Conservation (phyloP, 345 rosid species). For the Rhodamnia rubescens region DNA sequence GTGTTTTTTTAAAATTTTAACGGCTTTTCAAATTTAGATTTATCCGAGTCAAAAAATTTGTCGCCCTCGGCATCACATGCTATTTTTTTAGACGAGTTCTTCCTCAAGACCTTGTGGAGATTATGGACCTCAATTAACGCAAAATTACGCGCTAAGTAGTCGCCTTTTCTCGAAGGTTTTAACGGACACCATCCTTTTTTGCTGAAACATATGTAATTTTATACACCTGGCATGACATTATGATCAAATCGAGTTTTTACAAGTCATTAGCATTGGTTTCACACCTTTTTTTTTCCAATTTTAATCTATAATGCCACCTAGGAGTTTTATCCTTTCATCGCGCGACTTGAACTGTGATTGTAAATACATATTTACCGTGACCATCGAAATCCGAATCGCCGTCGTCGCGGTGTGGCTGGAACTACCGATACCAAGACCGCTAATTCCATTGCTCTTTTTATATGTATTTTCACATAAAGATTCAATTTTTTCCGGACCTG, state of each 20-base stretch:
- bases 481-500: too few species aligned
- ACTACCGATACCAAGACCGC: background rate
- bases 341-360: background rate
- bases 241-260: background rate
- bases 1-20: too few species aligned
- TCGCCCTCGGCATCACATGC: too few species aligned
- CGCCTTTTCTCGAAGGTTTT: background rate
- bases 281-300: background rate
- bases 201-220: background rate
- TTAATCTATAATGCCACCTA: background rate
- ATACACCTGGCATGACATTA: background rate
- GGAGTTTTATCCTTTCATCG: rapidly evolving
- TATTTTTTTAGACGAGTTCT: background rate
- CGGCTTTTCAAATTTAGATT: too few species aligned
- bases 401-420: background rate
- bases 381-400: background rate
- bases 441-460: too few species aligned
- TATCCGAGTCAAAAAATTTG: too few species aligned
- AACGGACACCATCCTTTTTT: background rate
- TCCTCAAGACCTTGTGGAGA: background rate
- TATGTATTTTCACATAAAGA: too few species aligned
- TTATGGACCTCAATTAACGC: background rate
- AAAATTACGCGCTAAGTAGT: background rate
- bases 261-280: background rate
- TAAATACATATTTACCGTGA: rapidly evolving